Conservation (phyloP, 1,284 basidiomycete genomes). For the Rhodotorula mucilaginosa region DNA sequence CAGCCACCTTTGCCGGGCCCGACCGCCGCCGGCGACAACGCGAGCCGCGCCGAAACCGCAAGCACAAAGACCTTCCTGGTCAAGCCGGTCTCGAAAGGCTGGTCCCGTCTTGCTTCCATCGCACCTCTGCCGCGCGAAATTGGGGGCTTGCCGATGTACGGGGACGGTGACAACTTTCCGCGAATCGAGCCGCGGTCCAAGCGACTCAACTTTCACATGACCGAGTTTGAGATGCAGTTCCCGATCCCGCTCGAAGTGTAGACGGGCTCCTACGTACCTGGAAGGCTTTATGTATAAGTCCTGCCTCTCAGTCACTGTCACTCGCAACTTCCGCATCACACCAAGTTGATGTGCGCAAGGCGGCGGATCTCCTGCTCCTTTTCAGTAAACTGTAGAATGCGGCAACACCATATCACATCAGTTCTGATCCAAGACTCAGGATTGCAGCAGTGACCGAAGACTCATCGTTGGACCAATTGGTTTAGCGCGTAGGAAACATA, state of each 20-base stretch:
- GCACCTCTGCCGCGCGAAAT: background rate
- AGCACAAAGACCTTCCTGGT: constrained; percentile 11
- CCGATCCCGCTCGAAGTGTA: constrained; percentile 1
- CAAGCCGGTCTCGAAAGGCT: constrained; percentile 6
- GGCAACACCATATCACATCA: too few species aligned
- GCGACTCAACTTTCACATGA: constrained; percentile 12
- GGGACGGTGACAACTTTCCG: constrained; percentile 25
- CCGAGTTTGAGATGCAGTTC: constrained; percentile 17
- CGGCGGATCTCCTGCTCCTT: too few species aligned
- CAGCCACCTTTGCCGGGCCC: constrained; percentile 13
- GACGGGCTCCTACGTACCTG: background rate
- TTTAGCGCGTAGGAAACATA: too few species aligned
- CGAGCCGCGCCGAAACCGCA: background rate
- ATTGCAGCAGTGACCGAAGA: too few species aligned
- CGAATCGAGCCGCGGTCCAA: constrained; percentile 5
- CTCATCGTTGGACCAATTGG: too few species aligned
- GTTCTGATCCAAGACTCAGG: too few species aligned
- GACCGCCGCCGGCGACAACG: background rate
- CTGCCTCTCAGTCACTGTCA: too few species aligned
- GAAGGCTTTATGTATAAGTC: too few species aligned
- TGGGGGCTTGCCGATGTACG: constrained; percentile 12
- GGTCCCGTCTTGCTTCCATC: constrained; percentile 4
- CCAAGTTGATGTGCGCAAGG: too few species aligned
- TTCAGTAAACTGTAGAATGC: too few species aligned
- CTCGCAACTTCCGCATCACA: too few species aligned